Conservation (phyloP, 2,329 filamentous ascomycete genomes). For the Epichloe uncinata region DNA sequence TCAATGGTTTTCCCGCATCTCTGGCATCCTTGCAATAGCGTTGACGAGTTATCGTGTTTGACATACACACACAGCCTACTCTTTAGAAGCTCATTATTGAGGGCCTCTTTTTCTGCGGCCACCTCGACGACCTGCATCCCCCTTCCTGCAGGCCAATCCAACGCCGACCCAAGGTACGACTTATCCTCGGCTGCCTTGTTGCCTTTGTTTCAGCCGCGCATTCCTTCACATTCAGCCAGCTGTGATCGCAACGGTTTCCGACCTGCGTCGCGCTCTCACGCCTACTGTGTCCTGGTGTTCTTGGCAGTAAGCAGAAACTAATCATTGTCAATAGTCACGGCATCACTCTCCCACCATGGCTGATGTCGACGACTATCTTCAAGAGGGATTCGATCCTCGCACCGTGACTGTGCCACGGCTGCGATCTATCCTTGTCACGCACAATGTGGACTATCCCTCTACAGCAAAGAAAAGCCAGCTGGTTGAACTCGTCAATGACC, state of each 20-base stretch:
- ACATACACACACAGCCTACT: not conserved
- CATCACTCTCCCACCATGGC: slow-evolving; percentile 31
- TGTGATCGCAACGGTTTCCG: not conserved
- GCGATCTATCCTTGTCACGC: slow-evolving; percentile 79
- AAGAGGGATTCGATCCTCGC: slow-evolving; percentile 72
- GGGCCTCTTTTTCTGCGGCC: slow-evolving; percentile 4
- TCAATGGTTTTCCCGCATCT: not conserved
- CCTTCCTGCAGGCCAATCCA: not conserved
- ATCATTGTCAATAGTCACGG: slow-evolving; percentile 2
- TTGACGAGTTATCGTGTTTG: not conserved
- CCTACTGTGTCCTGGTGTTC: not conserved
- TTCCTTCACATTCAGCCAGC: not conserved
- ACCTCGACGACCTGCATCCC: slow-evolving; percentile 1
- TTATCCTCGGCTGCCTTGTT: slow-evolving; percentile 2
- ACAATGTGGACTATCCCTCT: slow-evolving; percentile 74
- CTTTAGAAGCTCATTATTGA: not conserved
- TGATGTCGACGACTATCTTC: slow-evolving; percentile 70
- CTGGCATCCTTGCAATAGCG: not conserved
- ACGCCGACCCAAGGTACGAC: not conserved
- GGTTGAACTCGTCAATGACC: slow-evolving; percentile 66
- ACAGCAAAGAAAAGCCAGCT: slow-evolving; percentile 87
- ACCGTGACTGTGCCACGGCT: slow-evolving; percentile 77
- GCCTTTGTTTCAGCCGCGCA: slow-evolving; percentile 3
- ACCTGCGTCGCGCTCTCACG: not conserved
- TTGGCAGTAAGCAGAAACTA: not conserved